Evolutionary conservation across 805 yeast species (phyloP).

Genomic region (Jamesozyma jinghongensis): DNA sequence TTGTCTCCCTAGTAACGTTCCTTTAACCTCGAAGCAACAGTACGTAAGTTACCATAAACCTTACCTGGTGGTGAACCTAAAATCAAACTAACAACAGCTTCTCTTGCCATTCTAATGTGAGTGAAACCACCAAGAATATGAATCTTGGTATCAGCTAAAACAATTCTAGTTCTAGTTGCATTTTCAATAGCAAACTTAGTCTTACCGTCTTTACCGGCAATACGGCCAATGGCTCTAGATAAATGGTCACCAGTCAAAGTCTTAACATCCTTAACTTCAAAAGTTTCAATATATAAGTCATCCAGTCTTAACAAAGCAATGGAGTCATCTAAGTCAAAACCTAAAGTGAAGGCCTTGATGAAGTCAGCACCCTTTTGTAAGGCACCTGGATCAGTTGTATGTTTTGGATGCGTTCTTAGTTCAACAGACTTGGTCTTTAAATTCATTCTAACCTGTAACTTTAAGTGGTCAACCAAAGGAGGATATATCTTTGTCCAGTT

Average conservation of each 20-base stretch:
- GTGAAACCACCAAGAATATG: conserved; percentile 96
- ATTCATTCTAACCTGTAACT: conserved; percentile 94
- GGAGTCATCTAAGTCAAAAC: conserved; percentile 95
- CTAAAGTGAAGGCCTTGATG: conserved; percentile 87
- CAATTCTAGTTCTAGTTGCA: conserved; percentile 96
- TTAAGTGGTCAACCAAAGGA: conserved; percentile 89
- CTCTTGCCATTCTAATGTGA: conserved; percentile 97
- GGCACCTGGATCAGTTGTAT: conserved; percentile 86
- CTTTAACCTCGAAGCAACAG: conserved; percentile 93
- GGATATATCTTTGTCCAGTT: conserved; percentile 93
- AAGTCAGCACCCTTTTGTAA: conserved; percentile 97
- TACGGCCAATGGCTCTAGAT: conserved; percentile 98
- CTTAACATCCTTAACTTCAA: conserved; percentile 94
- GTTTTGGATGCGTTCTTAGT: conserved; percentile 65
- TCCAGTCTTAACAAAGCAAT: conserved; percentile 89
- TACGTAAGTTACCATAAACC: conserved; percentile 93
- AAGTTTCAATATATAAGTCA: conserved; percentile 93
- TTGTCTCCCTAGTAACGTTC: conserved; percentile 61
- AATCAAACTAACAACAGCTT: conserved; percentile 87
- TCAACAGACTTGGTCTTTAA: conserved; percentile 80
- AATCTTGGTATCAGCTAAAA: conserved; percentile 90
- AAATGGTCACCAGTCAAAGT: conserved; percentile 93
- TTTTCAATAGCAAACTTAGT: conserved; percentile 98
- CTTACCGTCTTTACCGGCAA: conserved; percentile 99
- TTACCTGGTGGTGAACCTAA: conserved; percentile 98